phyloP scores from a whole-genome alignment of 192 early-diverging fungal species.

The Backusella australiensis region DNA sequence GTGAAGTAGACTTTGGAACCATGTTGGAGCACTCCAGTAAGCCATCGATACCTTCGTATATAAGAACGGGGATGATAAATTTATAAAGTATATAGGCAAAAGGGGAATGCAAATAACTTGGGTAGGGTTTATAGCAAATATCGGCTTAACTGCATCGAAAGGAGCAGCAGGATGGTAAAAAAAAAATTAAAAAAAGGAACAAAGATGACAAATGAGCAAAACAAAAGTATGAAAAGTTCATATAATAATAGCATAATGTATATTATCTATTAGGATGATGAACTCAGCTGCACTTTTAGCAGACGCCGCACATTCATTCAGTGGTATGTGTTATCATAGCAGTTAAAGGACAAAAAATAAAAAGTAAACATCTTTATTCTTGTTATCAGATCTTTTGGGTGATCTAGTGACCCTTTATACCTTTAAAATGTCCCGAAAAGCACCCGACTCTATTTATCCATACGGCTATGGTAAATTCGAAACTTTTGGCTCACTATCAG shows the following conservation, averaged over 20 bases:
- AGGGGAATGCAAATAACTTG: slow-evolving; percentile 62
- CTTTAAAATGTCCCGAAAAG: slow-evolving; percentile 63
- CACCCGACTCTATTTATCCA: slow-evolving; percentile 59
- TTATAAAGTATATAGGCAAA: slow-evolving; percentile 26
- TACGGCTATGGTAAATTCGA: slow-evolving; percentile 70
- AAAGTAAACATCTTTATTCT: background rate
- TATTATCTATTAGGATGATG: slow-evolving; percentile 37
- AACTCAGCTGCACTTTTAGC: slow-evolving; percentile 79
- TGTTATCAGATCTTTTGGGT: slow-evolving; percentile 51
- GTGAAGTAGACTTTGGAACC: slow-evolving; percentile 1
- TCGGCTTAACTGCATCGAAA: slow-evolving; percentile 58
- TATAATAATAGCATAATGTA: background rate
- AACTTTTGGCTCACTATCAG: slow-evolving; percentile 60
- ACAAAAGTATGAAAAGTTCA: background rate
- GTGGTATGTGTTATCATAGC: slow-evolving; percentile 35
- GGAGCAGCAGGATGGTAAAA: slow-evolving; percentile 57
- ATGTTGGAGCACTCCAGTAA: slow-evolving; percentile 13
- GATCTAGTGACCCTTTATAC: slow-evolving; percentile 79
- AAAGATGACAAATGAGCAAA: background rate
- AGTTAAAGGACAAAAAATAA: background rate
- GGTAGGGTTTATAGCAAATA: slow-evolving; percentile 59
- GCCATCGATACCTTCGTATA: background rate
- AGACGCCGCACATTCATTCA: slow-evolving; percentile 78
- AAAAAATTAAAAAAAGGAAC: slow-evolving; percentile 13
- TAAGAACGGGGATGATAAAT: background rate